These are phyloP conservation scores for Cyberlindnera mycetangii DNA, from an alignment of 805 yeast species.

Conservation along the genomic window DNA sequence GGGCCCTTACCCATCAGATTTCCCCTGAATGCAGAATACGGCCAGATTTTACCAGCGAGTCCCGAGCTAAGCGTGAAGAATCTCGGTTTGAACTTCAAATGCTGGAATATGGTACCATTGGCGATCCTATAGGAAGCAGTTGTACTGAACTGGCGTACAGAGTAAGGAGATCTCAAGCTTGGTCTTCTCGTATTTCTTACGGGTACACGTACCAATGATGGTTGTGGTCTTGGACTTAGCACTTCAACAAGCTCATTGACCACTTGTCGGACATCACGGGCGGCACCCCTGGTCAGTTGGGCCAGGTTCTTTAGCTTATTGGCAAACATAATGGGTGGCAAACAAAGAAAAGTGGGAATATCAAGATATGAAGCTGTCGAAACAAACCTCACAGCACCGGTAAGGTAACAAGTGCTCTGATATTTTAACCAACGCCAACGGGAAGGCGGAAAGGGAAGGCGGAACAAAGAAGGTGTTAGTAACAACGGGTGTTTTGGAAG, in stretches of 20 bases:
- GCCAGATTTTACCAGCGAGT: constrained; percentile 21
- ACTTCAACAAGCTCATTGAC: constrained; percentile 43
- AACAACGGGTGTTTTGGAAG: not conserved
- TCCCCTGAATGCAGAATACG: constrained; percentile 25
- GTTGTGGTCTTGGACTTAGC: constrained; percentile 34
- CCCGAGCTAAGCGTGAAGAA: constrained; percentile 7
- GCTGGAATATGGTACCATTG: constrained; percentile 6
- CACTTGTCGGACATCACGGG: constrained; percentile 44
- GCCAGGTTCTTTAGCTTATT: constrained; percentile 41
- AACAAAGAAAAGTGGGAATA: not conserved
- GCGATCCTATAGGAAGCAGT: constrained; percentile 6
- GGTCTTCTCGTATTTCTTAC: constrained; percentile 28
- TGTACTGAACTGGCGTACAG: constrained; percentile 30
- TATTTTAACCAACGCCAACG: too few relatives aligned
- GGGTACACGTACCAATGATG: constrained; percentile 38
- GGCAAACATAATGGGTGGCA: constrained; percentile 30
- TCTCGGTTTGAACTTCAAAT: constrained; percentile 8
- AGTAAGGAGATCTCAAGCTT: constrained; percentile 17
- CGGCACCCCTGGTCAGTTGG: constrained; percentile 43
- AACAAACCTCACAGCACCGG: too few relatives aligned
- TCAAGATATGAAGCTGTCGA: too few relatives aligned
- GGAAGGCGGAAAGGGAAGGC: too few relatives aligned
- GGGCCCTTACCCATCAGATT: constrained; percentile 20
- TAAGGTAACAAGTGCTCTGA: too few relatives aligned
- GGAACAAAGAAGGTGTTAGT: too few relatives aligned